Evolutionary conservation across 1,139 yeast genomes (phyloP), one percentile per base, ranked within the genome.

Genomic region (Pichia sp.): DNA sequence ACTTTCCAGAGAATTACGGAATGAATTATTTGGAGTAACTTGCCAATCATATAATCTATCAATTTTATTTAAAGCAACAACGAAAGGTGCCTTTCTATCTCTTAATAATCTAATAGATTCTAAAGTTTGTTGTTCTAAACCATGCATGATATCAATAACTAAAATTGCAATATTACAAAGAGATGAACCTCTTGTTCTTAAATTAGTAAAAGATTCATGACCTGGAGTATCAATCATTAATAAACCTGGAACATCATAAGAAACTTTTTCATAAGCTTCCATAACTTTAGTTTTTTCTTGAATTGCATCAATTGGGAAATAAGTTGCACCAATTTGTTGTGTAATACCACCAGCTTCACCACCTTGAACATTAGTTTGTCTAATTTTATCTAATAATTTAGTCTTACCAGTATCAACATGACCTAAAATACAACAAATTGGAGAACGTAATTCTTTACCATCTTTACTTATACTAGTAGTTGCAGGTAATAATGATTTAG

Each of bases 331-430:
- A 62, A 91, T 91, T 68, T 91, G 99, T 75, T 91, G 99, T 52
- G 99, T 91, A 62, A 91, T 93, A 73, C 99, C 99, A 72, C 99
- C 99, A 43, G 98, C 99, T 71, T 91, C 99, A 62, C 98, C 99
- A 64, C 96, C 98, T 72, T 91, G 99, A 48, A 91, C 99, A 59
- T 91, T 91, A 37, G 97, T 93, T 72, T 91, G 96, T 71, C 99
- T 93, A 53, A 91, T 80, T 66, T 91, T 93, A 63, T 91, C 99
- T 62, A 91, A 74, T 53, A 91, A 76, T 64, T 91, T 91, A 50
- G 98, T 91, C 68, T 91, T 93, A 80, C 99, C 98, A 44, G 98
- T 91, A 74, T 91, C 99, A 65, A 91, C 99, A 71, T 91, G 99
- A 62, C 99, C 99, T 66, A 91, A 76, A 60, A 91, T 93, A 82